phyloP scores from a whole-genome alignment of 345 rosid species.

The Adansonia digitata region DNA sequence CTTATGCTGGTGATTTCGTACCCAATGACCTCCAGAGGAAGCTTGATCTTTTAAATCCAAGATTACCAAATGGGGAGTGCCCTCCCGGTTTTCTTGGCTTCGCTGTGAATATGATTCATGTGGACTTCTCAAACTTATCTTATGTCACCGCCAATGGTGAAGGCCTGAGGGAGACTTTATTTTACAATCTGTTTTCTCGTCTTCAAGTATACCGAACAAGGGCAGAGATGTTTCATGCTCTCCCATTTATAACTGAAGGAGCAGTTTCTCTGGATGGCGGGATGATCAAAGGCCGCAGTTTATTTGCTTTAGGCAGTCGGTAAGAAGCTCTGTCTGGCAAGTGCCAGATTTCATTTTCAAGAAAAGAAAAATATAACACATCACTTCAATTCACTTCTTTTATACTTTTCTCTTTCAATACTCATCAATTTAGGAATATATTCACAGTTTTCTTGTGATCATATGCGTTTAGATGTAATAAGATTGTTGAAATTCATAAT shows the following conservation, averaged over 20 bases:
- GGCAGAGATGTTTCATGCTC: conserved; percentile 65
- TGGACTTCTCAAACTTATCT: conserved; percentile 49
- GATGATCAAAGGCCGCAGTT: conserved; percentile 57
- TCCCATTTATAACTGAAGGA: conserved; percentile 73
- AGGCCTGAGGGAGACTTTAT: conserved; percentile 91
- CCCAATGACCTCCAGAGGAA: conserved; percentile 78
- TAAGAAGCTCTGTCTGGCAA: conserved; percentile 26
- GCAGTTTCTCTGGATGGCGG: conserved; percentile 97
- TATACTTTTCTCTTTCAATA: not conserved
- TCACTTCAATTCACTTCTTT: conserved; percentile 1
- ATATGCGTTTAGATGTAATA: not conserved
- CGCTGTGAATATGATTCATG: conserved; percentile 84
- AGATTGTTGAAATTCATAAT: not conserved
- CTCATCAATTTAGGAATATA: not conserved
- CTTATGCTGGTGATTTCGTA: conserved; percentile 64
- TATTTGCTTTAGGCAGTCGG: conserved; percentile 60
- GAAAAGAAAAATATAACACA: not conserved
- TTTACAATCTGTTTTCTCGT: conserved; percentile 64
- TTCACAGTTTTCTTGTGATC: not conserved
- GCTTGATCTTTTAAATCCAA: conserved; percentile 80
- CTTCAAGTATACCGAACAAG: conserved; percentile 81
- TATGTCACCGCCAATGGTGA: conserved; percentile 54
- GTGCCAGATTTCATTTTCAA: not conserved
- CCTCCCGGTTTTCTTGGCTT: conserved; percentile 87
- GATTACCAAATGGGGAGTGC: conserved; percentile 61